Base-by-base conservation (phyloP, 1,139 yeast genomes). In the Sugiyamaella xylanicola region DNA sequence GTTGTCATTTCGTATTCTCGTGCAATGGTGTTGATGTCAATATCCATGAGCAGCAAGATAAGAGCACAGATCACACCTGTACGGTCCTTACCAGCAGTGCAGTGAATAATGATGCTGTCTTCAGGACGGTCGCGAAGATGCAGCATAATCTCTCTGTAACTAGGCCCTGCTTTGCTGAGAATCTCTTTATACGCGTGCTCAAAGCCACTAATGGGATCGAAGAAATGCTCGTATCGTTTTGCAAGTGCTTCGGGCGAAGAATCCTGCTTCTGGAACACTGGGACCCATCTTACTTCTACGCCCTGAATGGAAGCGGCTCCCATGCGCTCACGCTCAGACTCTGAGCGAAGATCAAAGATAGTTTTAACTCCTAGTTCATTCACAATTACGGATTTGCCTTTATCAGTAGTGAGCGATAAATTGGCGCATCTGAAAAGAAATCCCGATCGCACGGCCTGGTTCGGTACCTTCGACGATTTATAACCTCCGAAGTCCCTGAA, bases 51-150 rank as follows among this genome's bases (percentile, higher is more conserved):
- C 25, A 83, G 71, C 47, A 89, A 74, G 2, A 88, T 73, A 55
- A 89, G 70, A 83, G 89, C 87, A 2, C 85, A 80, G 60, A 87
- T 69, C 13, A 88, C 76, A 0, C 96, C 96, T 0, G 96, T 89
- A 50, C 96, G 78, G 68, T 90, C 96, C 68, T 88, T 89, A 1
- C 96, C 96, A 0, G 95, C 95, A 1, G 92, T 83, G 69, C 96
- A 89, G 67, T 87, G 95, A 68, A 85, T 82, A 4, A 86, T 72
- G 59, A 87, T 74, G 1, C 83, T 81, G 15, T 75, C 74, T 17
- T 74, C 72, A 1, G 79, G 77, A 32, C 75, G 67, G 59, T 85
- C 87, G 46, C 84, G 74, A 44, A 89, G 74, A 29, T 60, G 63
- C 20, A 54, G 51, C 57, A 69, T 42, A 32, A 66, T 62, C 40